Evolutionary conservation across 78 protist species (phyloP).

Genomic region (Dictyostelium brefeldianum): DNA sequence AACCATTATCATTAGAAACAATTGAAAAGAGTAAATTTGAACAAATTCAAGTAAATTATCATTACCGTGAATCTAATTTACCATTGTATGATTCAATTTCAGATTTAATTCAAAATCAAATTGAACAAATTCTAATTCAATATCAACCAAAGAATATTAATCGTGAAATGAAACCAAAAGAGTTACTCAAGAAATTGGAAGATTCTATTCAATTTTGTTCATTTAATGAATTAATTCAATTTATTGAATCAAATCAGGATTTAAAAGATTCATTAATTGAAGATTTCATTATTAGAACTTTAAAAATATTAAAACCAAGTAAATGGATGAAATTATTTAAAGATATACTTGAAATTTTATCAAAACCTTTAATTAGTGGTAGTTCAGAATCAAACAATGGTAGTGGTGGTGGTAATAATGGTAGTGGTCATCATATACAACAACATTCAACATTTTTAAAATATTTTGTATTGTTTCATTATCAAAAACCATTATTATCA

Average conservation of each 20-base stretch:
- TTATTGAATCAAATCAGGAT: slow-evolving; percentile 6
- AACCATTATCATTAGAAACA: not conserved
- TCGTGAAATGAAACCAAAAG: slow-evolving; percentile 2
- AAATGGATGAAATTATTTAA: slow-evolving; percentile 22
- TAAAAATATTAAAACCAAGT: slow-evolving; percentile 14
- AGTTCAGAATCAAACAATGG: too few species aligned
- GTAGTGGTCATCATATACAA: not conserved
- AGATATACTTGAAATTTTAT: slow-evolving; percentile 1
- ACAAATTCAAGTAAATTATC: slow-evolving; percentile 11
- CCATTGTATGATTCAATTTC: slow-evolving; percentile 4
- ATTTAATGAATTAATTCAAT: slow-evolving; percentile 3
- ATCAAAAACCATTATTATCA: not conserved
- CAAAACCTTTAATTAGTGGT: not conserved
- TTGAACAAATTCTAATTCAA: slow-evolving; percentile 12
- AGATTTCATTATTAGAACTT: not conserved
- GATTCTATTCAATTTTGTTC: not conserved
- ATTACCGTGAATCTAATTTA: slow-evolving; percentile 25
- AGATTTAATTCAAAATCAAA: slow-evolving; percentile 10
- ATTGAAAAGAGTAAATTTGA: slow-evolving; percentile 28
- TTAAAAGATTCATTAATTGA: not conserved
- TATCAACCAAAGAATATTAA: not conserved
- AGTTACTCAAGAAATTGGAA: not conserved
- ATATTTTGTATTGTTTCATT: not conserved
- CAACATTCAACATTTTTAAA: not conserved
- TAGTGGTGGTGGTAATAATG: too few species aligned